These are phyloP conservation scores for Neurospora discreta DNA, from an alignment of 495 filamentous ascomycete genomes.

Conservation along the genomic window DNA sequence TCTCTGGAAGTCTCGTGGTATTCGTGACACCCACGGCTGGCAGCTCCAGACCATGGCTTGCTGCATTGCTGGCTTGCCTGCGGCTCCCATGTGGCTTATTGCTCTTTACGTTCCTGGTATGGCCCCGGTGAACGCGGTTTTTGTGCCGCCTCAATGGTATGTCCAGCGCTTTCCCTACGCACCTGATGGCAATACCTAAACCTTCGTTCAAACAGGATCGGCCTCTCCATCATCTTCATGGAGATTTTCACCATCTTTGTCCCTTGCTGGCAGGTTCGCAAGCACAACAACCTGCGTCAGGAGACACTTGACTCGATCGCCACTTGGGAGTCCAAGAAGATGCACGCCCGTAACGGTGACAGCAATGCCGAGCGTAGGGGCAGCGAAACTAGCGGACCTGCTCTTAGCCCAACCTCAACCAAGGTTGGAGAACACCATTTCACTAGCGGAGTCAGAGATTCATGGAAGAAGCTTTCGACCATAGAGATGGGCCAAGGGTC, in stretches of 20 bases:
- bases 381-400: not conserved
- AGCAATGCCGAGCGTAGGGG: not conserved
- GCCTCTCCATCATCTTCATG: constrained; percentile 27
- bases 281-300: constrained; percentile 17
- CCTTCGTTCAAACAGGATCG: constrained; percentile 14
- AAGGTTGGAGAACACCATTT: constrained; percentile 10
- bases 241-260: constrained; percentile 41
- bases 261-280: constrained; percentile 28
- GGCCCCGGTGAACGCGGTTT: constrained; percentile 42
- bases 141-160: constrained; percentile 41
- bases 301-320: constrained; percentile 18
- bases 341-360: constrained; percentile 8
- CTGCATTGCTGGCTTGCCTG: constrained; percentile 49
- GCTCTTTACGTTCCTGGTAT: constrained; percentile 48
- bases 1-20: constrained; percentile 32
- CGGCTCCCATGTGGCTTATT: constrained; percentile 56
- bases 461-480: constrained; percentile 17
- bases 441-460: constrained; percentile 3
- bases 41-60: constrained; percentile 52
- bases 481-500: constrained; percentile 13
- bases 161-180: constrained; percentile 2
- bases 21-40: constrained; percentile 58
- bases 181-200: not conserved
- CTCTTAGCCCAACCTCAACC: constrained; percentile 15
- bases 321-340: constrained; percentile 21